Evolutionary conservation across 345 rosid species (phyloP).

Genomic region (Citropsis articulata): DNA sequence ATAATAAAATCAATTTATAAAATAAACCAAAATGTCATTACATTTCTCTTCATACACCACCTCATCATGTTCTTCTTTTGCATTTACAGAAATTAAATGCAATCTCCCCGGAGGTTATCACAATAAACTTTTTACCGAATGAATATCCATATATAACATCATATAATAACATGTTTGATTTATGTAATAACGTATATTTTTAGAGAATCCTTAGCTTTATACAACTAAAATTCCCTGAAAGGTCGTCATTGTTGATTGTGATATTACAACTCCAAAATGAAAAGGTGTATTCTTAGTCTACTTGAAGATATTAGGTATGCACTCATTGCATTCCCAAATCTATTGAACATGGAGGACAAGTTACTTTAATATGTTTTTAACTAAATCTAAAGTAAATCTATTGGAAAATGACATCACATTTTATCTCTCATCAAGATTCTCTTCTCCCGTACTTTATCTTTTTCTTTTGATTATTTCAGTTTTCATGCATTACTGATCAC

Average conservation of each 20-base stretch:
- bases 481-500: background rate
- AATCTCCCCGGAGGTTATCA: too few species aligned
- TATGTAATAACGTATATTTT: too few species aligned
- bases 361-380: background rate
- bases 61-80: too few species aligned
- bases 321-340: background rate
- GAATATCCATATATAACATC: too few species aligned
- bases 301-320: background rate
- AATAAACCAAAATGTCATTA: too few species aligned
- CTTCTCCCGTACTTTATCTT: background rate
- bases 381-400: background rate
- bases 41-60: too few species aligned
- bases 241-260: background rate
- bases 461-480: background rate
- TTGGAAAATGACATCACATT: background rate
- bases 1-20: too few species aligned
- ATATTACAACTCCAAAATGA: background rate
- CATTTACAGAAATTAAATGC: too few species aligned
- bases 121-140: too few species aligned
- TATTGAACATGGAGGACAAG: background rate
- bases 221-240: background rate
- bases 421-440: background rate
- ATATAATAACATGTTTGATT: too few species aligned
- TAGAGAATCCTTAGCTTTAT: too few species aligned
- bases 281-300: too few species aligned